phyloP scores from a whole-genome alignment of 225 moss, liverwort and hornwort genomes.

The Climacium dendroides region DNA sequence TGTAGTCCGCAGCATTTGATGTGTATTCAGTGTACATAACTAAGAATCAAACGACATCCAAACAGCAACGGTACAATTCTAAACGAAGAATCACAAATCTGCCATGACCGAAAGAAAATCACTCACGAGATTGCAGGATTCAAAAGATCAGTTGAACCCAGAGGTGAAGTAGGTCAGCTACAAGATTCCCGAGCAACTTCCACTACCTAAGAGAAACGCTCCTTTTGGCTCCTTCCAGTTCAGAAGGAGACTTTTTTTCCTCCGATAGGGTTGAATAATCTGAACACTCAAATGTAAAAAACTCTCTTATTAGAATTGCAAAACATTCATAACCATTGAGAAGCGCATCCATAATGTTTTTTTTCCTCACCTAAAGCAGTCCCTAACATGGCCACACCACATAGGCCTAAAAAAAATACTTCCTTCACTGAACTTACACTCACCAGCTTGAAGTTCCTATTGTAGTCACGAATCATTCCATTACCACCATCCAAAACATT shows the following conservation, averaged over 20 bases:
- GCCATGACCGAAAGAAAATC: neutral
- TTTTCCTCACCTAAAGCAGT: too few species aligned
- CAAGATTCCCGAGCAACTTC: constrained; percentile 23
- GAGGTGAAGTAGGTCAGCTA: constrained; percentile 7
- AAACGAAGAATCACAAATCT: neutral
- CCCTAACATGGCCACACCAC: too few species aligned
- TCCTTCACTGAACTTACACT: too few species aligned
- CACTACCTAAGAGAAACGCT: constrained; percentile 20
- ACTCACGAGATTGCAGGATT: constrained; percentile 30
- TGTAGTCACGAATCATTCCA: too few species aligned
- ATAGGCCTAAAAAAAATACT: too few species aligned
- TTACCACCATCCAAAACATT: too few species aligned
- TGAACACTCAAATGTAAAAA: neutral
- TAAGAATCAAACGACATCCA: neutral
- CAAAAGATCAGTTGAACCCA: constrained; percentile 27
- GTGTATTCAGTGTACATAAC: neutral
- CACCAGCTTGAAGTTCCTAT: too few species aligned
- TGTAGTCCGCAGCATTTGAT: neutral
- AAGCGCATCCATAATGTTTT: too few species aligned
- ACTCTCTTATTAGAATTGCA: neutral
- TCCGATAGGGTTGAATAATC: constrained; percentile 9
- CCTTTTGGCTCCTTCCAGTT: constrained; percentile 10
- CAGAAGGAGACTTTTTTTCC: neutral
- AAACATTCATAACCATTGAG: too few species aligned
- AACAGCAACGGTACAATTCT: neutral